phyloP scores from a whole-genome alignment of 306 rosid genomes.

The Gastrolobium bilobum region DNA sequence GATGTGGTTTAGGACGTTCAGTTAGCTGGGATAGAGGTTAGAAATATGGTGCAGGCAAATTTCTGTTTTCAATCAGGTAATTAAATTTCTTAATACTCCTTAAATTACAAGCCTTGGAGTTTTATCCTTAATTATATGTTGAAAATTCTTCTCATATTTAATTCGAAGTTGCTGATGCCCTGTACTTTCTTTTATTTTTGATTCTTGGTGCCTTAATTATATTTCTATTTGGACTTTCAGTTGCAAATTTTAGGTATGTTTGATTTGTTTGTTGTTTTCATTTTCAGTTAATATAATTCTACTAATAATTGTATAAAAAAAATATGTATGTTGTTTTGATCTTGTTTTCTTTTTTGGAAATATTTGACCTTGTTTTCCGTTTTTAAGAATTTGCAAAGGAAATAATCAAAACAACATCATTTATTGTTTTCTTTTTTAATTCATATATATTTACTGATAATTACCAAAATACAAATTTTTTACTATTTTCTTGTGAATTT shows the following conservation, averaged over 20 bases:
- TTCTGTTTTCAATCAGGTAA: slow-evolving; percentile 68
- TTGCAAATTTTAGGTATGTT: background rate
- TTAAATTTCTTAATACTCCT: background rate
- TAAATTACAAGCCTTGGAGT: background rate
- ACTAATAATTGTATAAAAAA: no score
- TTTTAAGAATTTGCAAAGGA: no score
- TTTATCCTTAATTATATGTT: background rate
- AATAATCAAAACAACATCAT: no score
- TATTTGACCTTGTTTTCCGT: no score
- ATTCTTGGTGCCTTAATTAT: slow-evolving; percentile 13
- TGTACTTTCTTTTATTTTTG: slow-evolving; percentile 3
- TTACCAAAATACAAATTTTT: no score
- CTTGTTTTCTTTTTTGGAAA: no score
- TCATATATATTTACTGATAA: no score
- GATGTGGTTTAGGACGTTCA: slow-evolving; percentile 71
- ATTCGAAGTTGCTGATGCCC: background rate
- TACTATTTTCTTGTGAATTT: no score
- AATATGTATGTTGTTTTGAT: no score
- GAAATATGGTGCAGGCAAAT: slow-evolving; percentile 59
- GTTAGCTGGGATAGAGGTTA: slow-evolving; percentile 61
- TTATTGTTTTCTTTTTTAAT: no score
- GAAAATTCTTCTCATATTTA: background rate
- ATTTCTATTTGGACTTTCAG: background rate
- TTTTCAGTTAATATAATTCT: no score
- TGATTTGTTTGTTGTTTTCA: no score